These are phyloP conservation scores for Paxillus rubicundulus DNA, from an alignment of 768 basidiomycete species.

Conservation along the genomic window DNA sequence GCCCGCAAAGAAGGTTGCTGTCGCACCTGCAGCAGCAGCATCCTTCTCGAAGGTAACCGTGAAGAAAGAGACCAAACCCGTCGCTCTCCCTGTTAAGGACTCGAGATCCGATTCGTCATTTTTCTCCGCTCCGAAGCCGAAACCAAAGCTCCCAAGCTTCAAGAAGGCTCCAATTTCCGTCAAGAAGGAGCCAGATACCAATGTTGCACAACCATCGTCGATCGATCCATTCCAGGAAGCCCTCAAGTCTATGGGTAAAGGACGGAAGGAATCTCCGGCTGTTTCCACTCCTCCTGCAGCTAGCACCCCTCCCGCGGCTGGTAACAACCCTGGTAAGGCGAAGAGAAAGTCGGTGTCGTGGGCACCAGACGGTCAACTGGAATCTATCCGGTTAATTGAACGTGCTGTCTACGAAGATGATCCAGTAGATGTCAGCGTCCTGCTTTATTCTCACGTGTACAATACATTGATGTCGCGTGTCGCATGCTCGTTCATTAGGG, in stretches of 20 bases:
- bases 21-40: slow-evolving; percentile 25
- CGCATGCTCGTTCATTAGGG: slow-evolving; percentile 53
- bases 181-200: slow-evolving; percentile 53
- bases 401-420: slow-evolving; percentile 88
- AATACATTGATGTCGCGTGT: slow-evolving; percentile 51
- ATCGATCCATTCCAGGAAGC: slow-evolving; percentile 82
- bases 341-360: slow-evolving; percentile 80
- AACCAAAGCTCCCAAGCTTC: slow-evolving; percentile 81
- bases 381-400: slow-evolving; percentile 76
- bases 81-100: slow-evolving; percentile 52
- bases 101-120: slow-evolving; percentile 86
- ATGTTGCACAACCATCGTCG: slow-evolving; percentile 73
- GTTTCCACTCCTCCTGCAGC: slow-evolving; percentile 52
- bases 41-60: slow-evolving; percentile 33
- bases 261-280: slow-evolving; percentile 60
- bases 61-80: slow-evolving; percentile 56
- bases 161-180: slow-evolving; percentile 63
- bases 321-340: slow-evolving; percentile 45
- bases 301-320: slow-evolving; percentile 34
- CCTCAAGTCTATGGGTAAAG: slow-evolving; percentile 70
- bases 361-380: slow-evolving; percentile 72
- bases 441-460: slow-evolving; percentile 42
- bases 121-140: slow-evolving; percentile 84
- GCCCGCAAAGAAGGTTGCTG: slow-evolving; percentile 64
- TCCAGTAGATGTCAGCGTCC: slow-evolving; percentile 74